phyloP scores from a whole-genome alignment of 768 basidiomycete species.

The Collybiopsis luxurians region DNA sequence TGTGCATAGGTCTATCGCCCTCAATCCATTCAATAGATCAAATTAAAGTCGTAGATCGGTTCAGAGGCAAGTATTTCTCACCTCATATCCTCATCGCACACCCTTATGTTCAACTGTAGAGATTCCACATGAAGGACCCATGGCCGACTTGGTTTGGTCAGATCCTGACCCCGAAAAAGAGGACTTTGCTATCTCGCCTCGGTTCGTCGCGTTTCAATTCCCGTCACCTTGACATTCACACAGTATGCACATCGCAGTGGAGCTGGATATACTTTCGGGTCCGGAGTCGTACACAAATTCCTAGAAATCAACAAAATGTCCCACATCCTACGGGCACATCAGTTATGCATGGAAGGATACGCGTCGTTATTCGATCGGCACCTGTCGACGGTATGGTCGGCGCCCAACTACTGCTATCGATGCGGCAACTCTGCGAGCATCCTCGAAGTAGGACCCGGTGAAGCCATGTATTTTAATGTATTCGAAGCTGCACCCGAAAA shows the following conservation, averaged over 20 bases:
- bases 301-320: conserved; percentile 94
- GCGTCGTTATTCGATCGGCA: conserved; percentile 96
- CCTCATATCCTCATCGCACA: background rate
- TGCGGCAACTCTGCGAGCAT: conserved; percentile 98
- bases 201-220: conserved; percentile 48
- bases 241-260: conserved; percentile 52
- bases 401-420: conserved; percentile 98
- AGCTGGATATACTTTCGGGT: conserved; percentile 98
- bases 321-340: conserved; percentile 96
- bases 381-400: conserved; percentile 97
- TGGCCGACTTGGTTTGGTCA: conserved; percentile 99
- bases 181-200: conserved; percentile 97
- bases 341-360: conserved; percentile 99
- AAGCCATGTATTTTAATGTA: conserved; percentile 90
- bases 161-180: conserved; percentile 99
- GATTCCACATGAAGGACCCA: conserved; percentile 98
- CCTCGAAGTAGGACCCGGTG: conserved; percentile 90
- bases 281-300: conserved; percentile 97
- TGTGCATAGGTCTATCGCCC: conserved; percentile 78
- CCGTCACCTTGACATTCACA: conserved; percentile 2
- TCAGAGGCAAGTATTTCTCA: conserved; percentile 64
- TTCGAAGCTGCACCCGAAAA: conserved; percentile 99
- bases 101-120: conserved; percentile 46
- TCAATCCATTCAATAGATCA: conserved; percentile 99
- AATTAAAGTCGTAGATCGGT: conserved; percentile 98